Evolutionary conservation across 2,329 filamentous ascomycete genomes (phyloP), one percentile per base, ranked within the genome.

Genomic region (Allantophomopsis cytisporea): DNA sequence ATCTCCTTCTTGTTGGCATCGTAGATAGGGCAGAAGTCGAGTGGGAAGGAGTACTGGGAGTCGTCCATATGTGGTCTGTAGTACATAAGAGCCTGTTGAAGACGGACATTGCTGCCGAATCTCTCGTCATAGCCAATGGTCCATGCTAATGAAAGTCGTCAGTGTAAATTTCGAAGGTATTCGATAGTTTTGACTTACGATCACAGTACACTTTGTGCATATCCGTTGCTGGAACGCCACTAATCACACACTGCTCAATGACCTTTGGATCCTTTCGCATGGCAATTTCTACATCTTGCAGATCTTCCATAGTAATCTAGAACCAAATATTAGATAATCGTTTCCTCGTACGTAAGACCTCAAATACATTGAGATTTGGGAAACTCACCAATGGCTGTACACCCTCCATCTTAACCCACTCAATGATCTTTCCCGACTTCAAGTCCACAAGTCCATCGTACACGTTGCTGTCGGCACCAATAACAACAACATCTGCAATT

Each of bases 161-260:
- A 52, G 45, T 21, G 40, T 18, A 30, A 17, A n/a, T 36, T 4
- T 30, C 33, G 28, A 16, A 16, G 21, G 23, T 21, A 16, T 21
- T 17, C 16, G n/a, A 32, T 32, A n/a, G 21, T n/a, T 30, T 20
- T 5, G 30, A 69, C 71, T 61, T 56, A 71, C 76, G 86, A 56
- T 95, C 88, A 60, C 87, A 94, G 65, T 93, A 94, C 36, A 95
- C 84, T 62, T 94, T 94, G 66, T 91, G 66, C 88, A 95, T 94
- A 44, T 94, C 83, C 48, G 83, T 71, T 41, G 69, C 70, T 11
- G 84, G 74, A 43, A 95, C 84, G 1, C 88, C 88, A 43, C 86
- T 73, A 43, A 94, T 72, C 6, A 72, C 73, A 53, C 88, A 95
- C 59, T 94, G 87, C 60, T 94, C 85, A 48, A 94, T 91, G 43